Evolutionary conservation across 23 red algal genomes (phyloP), one percentile per base, ranked within the genome.

Genomic region (Cyanidium caldarium): DNA sequence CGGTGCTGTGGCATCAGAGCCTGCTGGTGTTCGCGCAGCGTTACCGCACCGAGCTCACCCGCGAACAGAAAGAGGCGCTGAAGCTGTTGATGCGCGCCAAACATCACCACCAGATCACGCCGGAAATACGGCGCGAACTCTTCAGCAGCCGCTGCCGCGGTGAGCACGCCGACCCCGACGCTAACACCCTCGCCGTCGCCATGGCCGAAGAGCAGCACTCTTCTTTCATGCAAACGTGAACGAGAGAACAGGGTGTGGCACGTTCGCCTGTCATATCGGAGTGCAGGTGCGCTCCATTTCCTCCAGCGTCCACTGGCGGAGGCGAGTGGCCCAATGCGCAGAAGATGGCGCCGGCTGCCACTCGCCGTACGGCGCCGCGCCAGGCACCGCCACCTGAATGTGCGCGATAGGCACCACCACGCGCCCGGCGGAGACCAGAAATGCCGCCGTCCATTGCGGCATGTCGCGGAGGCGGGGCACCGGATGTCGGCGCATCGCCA

Each of bases 121-220:
- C 84, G 1, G 92, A 87, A 68, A 88, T 98, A 56, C 76, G 81
- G n/a, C 43, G 80, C n/a, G 87, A 94, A 61, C 57, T 94, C n/a
- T 85, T 85, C 34, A 82, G 76, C 21, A 69, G 75, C 7, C 72
- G 79, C 45, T 68, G 71, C n/a, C n/a, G n/a, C n/a, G n/a, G n/a
- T n/a, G n/a, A n/a, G n/a, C n/a, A n/a, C n/a, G n/a, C n/a, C n/a
- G n/a, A n/a, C n/a, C n/a, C n/a, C n/a, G n/a, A n/a, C n/a, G n/a
- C n/a, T n/a, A n/a, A n/a, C n/a, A n/a, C n/a, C n/a, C n/a, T n/a
- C n/a, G n/a, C n/a, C n/a, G n/a, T n/a, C n/a, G n/a, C n/a, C n/a
- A n/a, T n/a, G n/a, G n/a, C n/a, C n/a, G n/a, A n/a, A n/a, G n/a
- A n/a, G n/a, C n/a, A n/a, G n/a, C n/a, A n/a, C n/a, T n/a, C n/a